Conservation (phyloP, 1,139 yeast species). For the Blastobotrys serpentis region DNA sequence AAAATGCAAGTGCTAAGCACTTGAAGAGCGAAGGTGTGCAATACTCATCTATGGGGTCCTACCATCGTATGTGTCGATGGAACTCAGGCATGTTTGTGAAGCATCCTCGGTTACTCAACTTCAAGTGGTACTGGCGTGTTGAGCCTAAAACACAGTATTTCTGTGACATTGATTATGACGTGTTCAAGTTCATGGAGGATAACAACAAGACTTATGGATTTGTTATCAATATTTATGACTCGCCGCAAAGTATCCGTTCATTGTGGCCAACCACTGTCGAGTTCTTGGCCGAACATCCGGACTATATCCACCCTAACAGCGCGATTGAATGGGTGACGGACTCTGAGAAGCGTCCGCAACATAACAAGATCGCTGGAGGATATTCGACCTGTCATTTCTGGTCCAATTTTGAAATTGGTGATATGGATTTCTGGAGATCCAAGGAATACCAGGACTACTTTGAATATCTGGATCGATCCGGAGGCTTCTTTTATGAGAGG, state of each 20-base stretch:
- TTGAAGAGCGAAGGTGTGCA: conserved; percentile 50
- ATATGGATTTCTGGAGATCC: conserved; percentile 73
- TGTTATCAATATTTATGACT: conserved; percentile 63
- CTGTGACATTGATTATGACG: conserved; percentile 69
- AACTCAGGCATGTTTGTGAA: conserved; percentile 64
- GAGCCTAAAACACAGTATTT: conserved; percentile 73
- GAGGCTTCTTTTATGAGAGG: conserved; percentile 81
- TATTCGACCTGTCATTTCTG: conserved; percentile 86
- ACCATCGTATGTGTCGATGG: conserved; percentile 78
- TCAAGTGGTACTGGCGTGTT: conserved; percentile 71
- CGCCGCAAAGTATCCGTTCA: conserved; percentile 57
- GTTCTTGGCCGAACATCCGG: conserved; percentile 56
- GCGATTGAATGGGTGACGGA: conserved; percentile 70
- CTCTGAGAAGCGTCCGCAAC: conserved; percentile 37
- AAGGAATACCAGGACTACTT: conserved; percentile 68
- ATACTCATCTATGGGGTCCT: conserved; percentile 59
- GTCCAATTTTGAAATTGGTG: conserved; percentile 80
- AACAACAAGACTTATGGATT: conserved; percentile 69
- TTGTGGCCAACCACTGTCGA: conserved; percentile 69
- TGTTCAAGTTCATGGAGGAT: conserved; percentile 68
- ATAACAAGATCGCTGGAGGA: conserved; percentile 53
- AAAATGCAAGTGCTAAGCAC: conserved; percentile 45
- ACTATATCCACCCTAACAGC: conserved; percentile 63
- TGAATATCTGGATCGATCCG: conserved; percentile 60
- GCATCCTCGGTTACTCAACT: conserved; percentile 56